Evolutionary conservation across 1,139 yeast genomes (phyloP).

Genomic region (Geotrichum cucujoidarum): DNA sequence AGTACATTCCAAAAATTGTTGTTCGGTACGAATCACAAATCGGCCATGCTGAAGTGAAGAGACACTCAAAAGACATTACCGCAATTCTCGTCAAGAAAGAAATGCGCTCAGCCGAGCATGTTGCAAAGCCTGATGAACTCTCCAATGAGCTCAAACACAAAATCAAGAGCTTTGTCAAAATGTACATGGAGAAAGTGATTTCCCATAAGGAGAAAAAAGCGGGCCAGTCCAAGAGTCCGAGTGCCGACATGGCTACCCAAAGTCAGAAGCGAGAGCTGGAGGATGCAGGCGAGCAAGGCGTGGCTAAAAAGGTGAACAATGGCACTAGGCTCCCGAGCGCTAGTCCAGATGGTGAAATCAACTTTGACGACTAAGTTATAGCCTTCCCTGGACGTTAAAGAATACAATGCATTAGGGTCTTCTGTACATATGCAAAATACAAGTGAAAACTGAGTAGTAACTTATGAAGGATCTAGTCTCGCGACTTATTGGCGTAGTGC

Average conservation of each 20-base stretch:
- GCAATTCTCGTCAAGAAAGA: slow-evolving; percentile 56
- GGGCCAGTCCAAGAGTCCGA: no score
- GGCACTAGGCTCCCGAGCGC: not conserved
- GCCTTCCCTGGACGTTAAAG: no score
- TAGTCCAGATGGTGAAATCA: not conserved
- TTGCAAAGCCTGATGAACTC: slow-evolving; percentile 44
- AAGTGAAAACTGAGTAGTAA: no score
- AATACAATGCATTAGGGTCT: no score
- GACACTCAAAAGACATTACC: slow-evolving; percentile 60
- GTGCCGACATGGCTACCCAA: no score
- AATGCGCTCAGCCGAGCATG: slow-evolving; percentile 29
- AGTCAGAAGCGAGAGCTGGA: not conserved
- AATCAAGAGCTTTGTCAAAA: slow-evolving; percentile 56
- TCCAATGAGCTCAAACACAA: slow-evolving; percentile 62
- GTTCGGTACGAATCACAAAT: slow-evolving; percentile 60
- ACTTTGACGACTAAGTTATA: not conserved
- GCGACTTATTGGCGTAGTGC: no score
- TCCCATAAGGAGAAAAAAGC: not conserved
- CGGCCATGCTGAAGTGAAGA: slow-evolving; percentile 69
- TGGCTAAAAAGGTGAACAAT: not conserved
- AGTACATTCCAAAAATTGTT: slow-evolving; percentile 71
- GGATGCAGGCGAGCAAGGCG: not conserved
- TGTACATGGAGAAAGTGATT: slow-evolving; percentile 64
- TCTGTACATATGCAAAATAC: no score
- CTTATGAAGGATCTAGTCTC: no score